Percentiles rank a stretch among this genome's conserved stretches.
These are phyloP conservation scores for Bruguiera parviflora DNA, from an alignment of 345 rosid species.

Conservation along the genomic window DNA sequence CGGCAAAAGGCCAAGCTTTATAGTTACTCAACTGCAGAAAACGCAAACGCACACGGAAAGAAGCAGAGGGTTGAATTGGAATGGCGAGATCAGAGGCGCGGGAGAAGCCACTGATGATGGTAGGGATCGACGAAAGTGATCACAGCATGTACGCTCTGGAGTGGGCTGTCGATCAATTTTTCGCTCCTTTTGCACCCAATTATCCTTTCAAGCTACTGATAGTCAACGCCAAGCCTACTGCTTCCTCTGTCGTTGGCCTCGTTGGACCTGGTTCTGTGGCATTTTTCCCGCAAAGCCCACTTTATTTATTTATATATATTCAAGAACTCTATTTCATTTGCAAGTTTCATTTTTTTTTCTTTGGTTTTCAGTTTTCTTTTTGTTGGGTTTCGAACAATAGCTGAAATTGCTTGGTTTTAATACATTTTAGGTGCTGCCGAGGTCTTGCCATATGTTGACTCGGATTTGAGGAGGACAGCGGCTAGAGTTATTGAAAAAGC, in stretches of 20 bases:
- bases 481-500: slow-evolving; percentile 63
- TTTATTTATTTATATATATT: too few relatives aligned
- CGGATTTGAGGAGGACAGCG: slow-evolving; percentile 71
- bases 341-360: not conserved
- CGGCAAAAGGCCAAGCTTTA: too few relatives aligned
- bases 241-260: slow-evolving; percentile 54
- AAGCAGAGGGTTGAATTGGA: not conserved
- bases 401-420: not conserved
- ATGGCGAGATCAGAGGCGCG: slow-evolving; percentile 33
- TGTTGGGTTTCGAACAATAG: not conserved
- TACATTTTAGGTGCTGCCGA: slow-evolving; percentile 66
- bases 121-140: slow-evolving; percentile 67
- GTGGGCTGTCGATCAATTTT: slow-evolving; percentile 84
- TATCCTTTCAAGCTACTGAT: slow-evolving; percentile 70
- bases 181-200: slow-evolving; percentile 47
- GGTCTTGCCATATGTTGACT: slow-evolving; percentile 59
- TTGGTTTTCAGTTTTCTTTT: not conserved
- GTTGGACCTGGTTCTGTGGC: slow-evolving; percentile 66
- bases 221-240: slow-evolving; percentile 73
- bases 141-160: slow-evolving; percentile 73
- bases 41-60: too few relatives aligned
- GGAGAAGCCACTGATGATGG: slow-evolving; percentile 52
- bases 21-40: too few relatives aligned
- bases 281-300: not conserved
- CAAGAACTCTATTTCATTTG: not conserved